A percentile compares a stretch with the other conserved stretches of the same genome.
phyloP scores from a whole-genome alignment of 1,284 basidiomycete species.

The Cutaneotrichosporon dermatis region DNA sequence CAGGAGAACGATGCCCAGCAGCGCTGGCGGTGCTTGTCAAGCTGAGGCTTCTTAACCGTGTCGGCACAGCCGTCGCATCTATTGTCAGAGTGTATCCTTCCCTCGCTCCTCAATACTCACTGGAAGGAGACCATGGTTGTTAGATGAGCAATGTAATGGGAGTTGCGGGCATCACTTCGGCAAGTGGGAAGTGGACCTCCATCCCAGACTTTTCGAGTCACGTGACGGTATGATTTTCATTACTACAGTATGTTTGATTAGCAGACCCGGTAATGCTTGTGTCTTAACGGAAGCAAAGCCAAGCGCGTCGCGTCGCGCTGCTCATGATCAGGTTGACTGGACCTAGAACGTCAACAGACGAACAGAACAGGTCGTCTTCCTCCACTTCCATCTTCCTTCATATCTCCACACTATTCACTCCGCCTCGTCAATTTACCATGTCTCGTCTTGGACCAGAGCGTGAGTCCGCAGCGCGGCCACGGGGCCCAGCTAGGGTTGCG shows the following conservation, averaged over 20 bases:
- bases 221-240: neutral
- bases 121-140: slow-evolving; percentile 58
- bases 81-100: slow-evolving; percentile 1
- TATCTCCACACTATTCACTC: neutral
- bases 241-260: neutral
- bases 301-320: neutral
- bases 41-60: slow-evolving; percentile 85
- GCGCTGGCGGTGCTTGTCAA: slow-evolving; percentile 51
- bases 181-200: too few species aligned
- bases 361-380: neutral
- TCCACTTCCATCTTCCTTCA: neutral
- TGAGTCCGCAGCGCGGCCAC: slow-evolving; percentile 17
- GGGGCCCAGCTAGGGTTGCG: too few species aligned
- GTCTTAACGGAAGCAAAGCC: neutral
- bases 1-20: slow-evolving; percentile 68
- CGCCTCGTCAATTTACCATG: slow-evolving; percentile 18
- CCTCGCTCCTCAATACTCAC: slow-evolving; percentile 42
- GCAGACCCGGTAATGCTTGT: neutral
- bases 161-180: neutral
- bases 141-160: slow-evolving; percentile 2
- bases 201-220: slow-evolving; percentile 4
- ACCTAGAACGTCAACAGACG: neutral
- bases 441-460: slow-evolving; percentile 42
- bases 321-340: neutral
- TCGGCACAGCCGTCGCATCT: slow-evolving; percentile 67